Evolutionary conservation across 768 basidiomycete species (phyloP), one percentile per base, ranked within the genome.

Genomic region (Xerocomellus amylosporus): DNA sequence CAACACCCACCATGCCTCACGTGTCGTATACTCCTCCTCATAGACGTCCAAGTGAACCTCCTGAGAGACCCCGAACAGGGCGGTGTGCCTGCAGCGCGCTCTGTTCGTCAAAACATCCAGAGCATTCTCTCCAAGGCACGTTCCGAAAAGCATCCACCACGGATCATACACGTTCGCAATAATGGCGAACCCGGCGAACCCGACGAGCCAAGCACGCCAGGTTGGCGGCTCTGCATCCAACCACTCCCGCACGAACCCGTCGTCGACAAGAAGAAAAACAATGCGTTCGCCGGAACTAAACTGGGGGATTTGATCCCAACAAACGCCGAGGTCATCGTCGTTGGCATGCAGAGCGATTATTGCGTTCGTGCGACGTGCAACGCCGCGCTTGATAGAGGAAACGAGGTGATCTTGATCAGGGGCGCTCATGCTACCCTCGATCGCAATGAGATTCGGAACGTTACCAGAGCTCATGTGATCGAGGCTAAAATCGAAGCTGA

Each of bases 351-450:
- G 68, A 85, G 83, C 60, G 86, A 88, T 69, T 86, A 81, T 55
- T 81, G 82, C 40, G 73, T 85, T 8, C 71, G 73, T 36, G 71
- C 71, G 54, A 79, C 86, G n/a, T 86, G 85, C 66, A 77, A 73
- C 43, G 79, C 82, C 4, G 86, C 85, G 12, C 71, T 87, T 33
- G 77, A 68, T 38, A 74, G 85, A 54, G 87, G 86, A 48, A 87
- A 88, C 66, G 79, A 79, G 55, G 85, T 89, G 14, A 65, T 87
- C 26, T 61, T 88, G 61, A 82, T 88, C 46, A 71, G 70, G 44
- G 86, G 79, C 8, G 83, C 85, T 47, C 87, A 88, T 70, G 85
- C 79, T 49, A 87, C 87, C 58, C 78, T 81, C 68, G 84, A 87
- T 73, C 73, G 85, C 56, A 75, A 80, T 33, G 86, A 87, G 73